phyloP scores from a whole-genome alignment of 768 basidiomycete species.

The Tricholoma sp. region DNA sequence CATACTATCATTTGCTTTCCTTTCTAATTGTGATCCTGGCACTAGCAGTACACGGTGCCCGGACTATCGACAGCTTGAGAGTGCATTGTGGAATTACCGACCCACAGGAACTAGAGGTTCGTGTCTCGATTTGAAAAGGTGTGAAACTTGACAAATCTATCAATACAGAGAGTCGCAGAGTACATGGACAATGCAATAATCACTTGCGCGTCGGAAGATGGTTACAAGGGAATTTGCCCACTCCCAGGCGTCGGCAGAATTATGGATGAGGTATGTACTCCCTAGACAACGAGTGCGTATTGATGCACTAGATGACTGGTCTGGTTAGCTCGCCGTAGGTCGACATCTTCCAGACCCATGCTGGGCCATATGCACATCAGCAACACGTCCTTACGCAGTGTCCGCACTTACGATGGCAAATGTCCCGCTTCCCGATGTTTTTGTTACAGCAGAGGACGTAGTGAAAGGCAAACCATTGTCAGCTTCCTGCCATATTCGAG shows the following conservation, averaged over 20 bases:
- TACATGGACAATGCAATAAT: conserved; percentile 81
- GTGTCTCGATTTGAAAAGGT: neutral
- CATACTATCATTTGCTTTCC: conserved; percentile 3
- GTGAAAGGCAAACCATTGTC: conserved; percentile 75
- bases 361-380: conserved; percentile 89
- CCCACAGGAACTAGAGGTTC: conserved; percentile 65
- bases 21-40: conserved; percentile 6
- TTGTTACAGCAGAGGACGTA: conserved; percentile 85
- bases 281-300: neutral
- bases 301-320: neutral
- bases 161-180: conserved; percentile 54
- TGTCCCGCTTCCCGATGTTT: conserved; percentile 64
- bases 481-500: conserved; percentile 12
- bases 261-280: conserved; percentile 47
- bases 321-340: conserved; percentile 29
- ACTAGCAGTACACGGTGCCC: conserved; percentile 74
- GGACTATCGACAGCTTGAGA: conserved; percentile 77
- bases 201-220: conserved; percentile 47
- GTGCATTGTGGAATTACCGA: conserved; percentile 67
- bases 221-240: conserved; percentile 52
- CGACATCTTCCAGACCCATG: conserved; percentile 48
- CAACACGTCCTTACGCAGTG: conserved; percentile 71
- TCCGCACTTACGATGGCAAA: conserved; percentile 64
- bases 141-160: neutral
- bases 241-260: conserved; percentile 68